Evolutionary conservation across 1,284 basidiomycete species (phyloP).

Genomic region (Ceratobasidium papillatum): DNA sequence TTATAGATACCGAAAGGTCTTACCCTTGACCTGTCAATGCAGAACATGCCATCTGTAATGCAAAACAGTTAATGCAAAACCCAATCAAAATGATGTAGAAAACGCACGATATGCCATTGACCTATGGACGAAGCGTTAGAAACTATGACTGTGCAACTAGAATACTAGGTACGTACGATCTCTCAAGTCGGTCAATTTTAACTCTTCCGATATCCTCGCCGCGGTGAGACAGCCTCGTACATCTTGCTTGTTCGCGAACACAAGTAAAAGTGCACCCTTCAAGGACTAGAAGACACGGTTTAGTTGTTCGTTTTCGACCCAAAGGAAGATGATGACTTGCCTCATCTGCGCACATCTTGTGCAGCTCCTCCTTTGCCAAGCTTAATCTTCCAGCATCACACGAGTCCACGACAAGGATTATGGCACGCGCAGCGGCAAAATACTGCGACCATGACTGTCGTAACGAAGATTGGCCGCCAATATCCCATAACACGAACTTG

Average conservation of each 20-base stretch:
- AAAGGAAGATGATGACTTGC: conserved; percentile 29
- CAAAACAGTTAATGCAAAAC: neutral
- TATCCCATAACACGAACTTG: conserved; percentile 52
- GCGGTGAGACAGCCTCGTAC: conserved; percentile 54
- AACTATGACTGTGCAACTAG: neutral
- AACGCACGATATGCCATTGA: conserved; percentile 44
- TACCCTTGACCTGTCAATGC: conserved; percentile 42
- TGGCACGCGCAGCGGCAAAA: conserved; percentile 50
- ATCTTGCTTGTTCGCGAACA: conserved; percentile 71
- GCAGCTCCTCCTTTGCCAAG: conserved; percentile 48
- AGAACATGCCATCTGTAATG: conserved; percentile 41
- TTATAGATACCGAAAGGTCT: neutral
- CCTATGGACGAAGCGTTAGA: neutral
- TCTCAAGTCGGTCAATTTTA: conserved; percentile 40
- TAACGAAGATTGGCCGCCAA: conserved; percentile 52
- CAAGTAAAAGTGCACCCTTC: conserved; percentile 56
- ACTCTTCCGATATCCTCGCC: conserved; percentile 41
- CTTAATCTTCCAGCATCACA: conserved; percentile 50
- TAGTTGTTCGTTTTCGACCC: neutral
- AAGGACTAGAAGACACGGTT: conserved; percentile 22
- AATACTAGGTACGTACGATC: conserved; percentile 34
- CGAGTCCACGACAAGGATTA: conserved; percentile 53
- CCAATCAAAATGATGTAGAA: neutral
- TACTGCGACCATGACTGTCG: conserved; percentile 52
- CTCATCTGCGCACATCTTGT: conserved; percentile 51